A percentile compares a stretch with the other conserved stretches of the same genome.
phyloP scores from a whole-genome alignment of 257 asterid species.

The Dorcoceras hygrometricum region DNA sequence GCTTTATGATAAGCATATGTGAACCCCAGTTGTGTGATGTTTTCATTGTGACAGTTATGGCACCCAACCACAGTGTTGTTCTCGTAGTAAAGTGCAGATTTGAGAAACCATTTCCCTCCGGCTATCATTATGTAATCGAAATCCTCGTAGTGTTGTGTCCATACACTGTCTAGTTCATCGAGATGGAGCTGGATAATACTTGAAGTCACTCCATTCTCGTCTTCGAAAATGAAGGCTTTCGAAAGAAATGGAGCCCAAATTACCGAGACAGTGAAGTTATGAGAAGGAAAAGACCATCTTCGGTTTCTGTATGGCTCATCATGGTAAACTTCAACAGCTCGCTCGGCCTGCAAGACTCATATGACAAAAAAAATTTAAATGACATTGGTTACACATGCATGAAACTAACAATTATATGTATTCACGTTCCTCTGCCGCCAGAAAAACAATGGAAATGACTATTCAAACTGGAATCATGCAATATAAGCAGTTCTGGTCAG shows the following conservation, averaged over 20 bases:
- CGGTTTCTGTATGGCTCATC: slow-evolving; percentile 57
- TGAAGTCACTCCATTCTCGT: slow-evolving; percentile 57
- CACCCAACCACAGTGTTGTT: slow-evolving; percentile 46
- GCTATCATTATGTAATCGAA: slow-evolving; percentile 52
- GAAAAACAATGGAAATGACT: background rate
- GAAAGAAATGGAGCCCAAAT: slow-evolving; percentile 75
- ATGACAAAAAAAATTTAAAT: too few relatives aligned
- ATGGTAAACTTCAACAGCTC: slow-evolving; percentile 64
- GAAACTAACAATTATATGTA: too few relatives aligned
- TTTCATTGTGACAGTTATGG: slow-evolving; percentile 8
- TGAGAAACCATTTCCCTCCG: slow-evolving; percentile 82
- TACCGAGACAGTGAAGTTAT: slow-evolving; percentile 54
- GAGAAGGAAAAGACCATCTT: slow-evolving; percentile 65
- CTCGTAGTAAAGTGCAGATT: slow-evolving; percentile 57
- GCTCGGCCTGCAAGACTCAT: slow-evolving; percentile 48
- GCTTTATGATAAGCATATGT: slow-evolving; percentile 35
- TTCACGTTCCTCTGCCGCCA: background rate
- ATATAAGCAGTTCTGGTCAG: background rate
- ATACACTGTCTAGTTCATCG: slow-evolving; percentile 51
- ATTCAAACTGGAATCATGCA: background rate
- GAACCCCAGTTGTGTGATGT: background rate
- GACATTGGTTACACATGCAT: too few relatives aligned
- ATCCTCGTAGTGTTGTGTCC: slow-evolving; percentile 50
- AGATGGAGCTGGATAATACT: slow-evolving; percentile 56
- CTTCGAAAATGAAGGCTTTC: slow-evolving; percentile 57